Conservation (phyloP, 257 asterid genomes). For the Solanum clarkiae region DNA sequence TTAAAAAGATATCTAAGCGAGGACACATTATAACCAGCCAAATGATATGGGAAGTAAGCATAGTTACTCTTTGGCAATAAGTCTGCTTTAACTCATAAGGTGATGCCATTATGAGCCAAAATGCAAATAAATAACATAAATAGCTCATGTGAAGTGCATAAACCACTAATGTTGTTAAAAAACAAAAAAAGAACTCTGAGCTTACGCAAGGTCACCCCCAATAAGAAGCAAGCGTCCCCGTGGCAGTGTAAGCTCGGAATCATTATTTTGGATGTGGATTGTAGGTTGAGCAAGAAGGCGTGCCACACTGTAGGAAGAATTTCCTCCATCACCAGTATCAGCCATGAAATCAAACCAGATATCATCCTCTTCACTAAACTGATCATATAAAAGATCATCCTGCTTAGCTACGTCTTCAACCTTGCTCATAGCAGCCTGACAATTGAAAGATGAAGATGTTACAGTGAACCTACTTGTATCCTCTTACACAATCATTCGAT, state of each 20-base stretch:
- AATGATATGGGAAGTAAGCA: neutral
- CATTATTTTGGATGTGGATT: constrained; percentile 28
- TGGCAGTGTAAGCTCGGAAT: constrained; percentile 37
- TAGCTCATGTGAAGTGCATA: neutral
- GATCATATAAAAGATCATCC: constrained; percentile 61
- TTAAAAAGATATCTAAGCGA: neutral
- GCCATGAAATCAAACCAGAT: constrained; percentile 87
- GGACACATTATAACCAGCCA: neutral
- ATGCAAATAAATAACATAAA: neutral
- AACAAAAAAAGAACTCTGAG: neutral
- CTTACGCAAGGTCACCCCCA: constrained; percentile 93
- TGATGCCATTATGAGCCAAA: neutral
- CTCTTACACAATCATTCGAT: neutral
- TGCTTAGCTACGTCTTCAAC: constrained; percentile 49
- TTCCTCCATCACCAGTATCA: constrained; percentile 83
- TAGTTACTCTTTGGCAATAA: neutral
- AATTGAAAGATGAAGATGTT: neutral
- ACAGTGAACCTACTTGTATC: neutral
- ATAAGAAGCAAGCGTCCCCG: constrained; percentile 60
- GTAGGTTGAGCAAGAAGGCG: constrained; percentile 76
- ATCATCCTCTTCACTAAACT: constrained; percentile 49
- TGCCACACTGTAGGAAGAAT: constrained; percentile 67
- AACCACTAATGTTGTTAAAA: neutral
- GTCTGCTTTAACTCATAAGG: neutral
- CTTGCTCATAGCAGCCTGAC: constrained; percentile 69